These are phyloP conservation scores for Setaria italica DNA, from an alignment of 202 grass and related monocot species.

Conservation along the genomic window DNA sequence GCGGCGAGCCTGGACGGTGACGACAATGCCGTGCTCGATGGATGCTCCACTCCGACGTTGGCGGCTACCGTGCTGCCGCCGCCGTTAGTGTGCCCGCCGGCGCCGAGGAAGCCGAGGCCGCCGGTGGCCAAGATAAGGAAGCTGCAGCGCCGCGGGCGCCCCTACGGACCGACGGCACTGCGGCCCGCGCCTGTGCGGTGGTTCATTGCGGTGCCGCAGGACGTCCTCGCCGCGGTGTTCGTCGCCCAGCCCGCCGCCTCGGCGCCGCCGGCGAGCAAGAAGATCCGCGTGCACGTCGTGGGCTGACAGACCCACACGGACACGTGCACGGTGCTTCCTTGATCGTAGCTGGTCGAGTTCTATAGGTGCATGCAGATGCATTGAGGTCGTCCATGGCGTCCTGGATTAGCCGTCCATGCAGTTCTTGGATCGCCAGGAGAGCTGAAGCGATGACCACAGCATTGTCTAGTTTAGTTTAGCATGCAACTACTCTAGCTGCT, in stretches of 20 bases:
- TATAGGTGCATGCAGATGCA: conserved; percentile 4
- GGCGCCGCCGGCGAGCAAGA: conserved; percentile 32
- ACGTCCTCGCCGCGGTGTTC: conserved; percentile 55
- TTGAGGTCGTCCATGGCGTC: conserved; percentile 28
- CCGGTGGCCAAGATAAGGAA: conserved; percentile 27
- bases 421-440: conserved; percentile 21
- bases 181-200: neutral
- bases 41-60: conserved; percentile 49
- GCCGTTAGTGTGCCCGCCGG: conserved; percentile 46
- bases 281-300: conserved; percentile 51
- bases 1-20: neutral
- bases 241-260: conserved; percentile 4
- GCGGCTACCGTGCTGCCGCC: neutral
- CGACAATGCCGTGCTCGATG: neutral
- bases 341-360: neutral
- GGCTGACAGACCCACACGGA: neutral
- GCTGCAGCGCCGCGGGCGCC: neutral
- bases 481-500: conserved; percentile 2
- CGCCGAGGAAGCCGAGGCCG: conserved; percentile 62
- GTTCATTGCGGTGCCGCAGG: conserved; percentile 49
- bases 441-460: conserved; percentile 37
- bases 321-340: neutral
- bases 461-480: conserved; percentile 21
- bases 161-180: neutral
- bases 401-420: neutral